Evolutionary conservation across 2,329 filamentous ascomycete species (phyloP), one percentile per base, ranked within the genome.

Genomic region (Talaromyces sp.): DNA sequence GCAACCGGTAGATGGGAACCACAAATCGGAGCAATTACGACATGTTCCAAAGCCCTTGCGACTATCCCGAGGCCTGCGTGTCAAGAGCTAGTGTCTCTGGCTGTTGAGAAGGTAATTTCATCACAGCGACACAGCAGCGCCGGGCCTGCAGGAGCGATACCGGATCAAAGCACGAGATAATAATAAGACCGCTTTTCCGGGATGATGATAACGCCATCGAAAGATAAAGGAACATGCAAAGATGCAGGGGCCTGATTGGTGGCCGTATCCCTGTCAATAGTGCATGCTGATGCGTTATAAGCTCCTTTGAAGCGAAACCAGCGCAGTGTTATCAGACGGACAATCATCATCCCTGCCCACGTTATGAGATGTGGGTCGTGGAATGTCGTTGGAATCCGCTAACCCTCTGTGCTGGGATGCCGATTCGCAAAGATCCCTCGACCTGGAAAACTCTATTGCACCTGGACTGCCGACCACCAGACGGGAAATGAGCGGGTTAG

Each of bases 11-110:
- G 26, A 46, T 29, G 51, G 54, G 59, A 32, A 54, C 59, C 56
- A 58, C 41, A 58, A 58, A 61, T 56, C 50, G 56, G 59, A 52
- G 57, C 57, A 52, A 61, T 58, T 58, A 52, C 31, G 24, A 61
- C 48, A 61, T 56, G 54, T 41, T 21, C 41, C 54, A 31, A 17
- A 55, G 51, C 41, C 59, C 59, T 61, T 58, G 59, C 56, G 57
- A 61, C 26, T 21, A 38, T 29, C 48, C 27, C 24, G 48, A 43
- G 50, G 43, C 31, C 21, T 31, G 55, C 59, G 59, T 61, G 59
- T 46, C 50, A 61, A 26, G 43, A 58, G 32, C 43, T 35, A 54
- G 51, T 61, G 59, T 43, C 41, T 21, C 58, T 21, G 41, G 50
- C 24, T 7, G 48, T 51, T 50, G 43, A 57, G 10, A 57, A 51